Percentiles rank a stretch among this genome's conserved stretches.
phyloP scores from a whole-genome alignment of 176 grass and related monocot species.

The Carex parvula region DNA sequence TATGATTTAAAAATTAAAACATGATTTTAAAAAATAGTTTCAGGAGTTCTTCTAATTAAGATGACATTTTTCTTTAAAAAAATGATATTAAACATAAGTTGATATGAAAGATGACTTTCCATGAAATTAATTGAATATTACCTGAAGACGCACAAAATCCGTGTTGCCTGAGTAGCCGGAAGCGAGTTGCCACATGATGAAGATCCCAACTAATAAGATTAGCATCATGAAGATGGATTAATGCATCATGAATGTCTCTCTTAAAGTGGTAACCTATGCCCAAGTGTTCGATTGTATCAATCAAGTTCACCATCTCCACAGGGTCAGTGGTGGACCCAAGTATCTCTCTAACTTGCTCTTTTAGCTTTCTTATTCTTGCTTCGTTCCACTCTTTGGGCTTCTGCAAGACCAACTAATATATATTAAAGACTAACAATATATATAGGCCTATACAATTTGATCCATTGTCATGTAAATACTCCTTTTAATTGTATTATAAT shows the following conservation, averaged over 20 bases:
- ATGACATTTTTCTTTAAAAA: no score
- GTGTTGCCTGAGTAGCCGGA: conserved; percentile 31
- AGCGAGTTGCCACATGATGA: conserved; percentile 20
- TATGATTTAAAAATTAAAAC: no score
- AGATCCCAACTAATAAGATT: background rate
- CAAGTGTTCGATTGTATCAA: conserved; percentile 19
- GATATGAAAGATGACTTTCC: no score
- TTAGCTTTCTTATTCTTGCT: background rate
- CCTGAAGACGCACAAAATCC: conserved; percentile 12
- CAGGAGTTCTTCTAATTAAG: no score
- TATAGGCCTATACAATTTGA: no score
- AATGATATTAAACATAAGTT: no score
- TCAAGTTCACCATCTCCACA: background rate
- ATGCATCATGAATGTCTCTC: background rate
- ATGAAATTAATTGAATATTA: no score
- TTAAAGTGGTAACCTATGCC: conserved; percentile 23
- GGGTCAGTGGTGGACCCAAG: background rate
- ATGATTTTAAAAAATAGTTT: no score
- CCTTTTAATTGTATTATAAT: no score
- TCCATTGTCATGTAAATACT: no score
- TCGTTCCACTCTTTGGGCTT: background rate
- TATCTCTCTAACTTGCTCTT: background rate
- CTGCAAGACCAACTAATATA: background rate
- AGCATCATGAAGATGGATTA: background rate
- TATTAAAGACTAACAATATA: no score